Evolutionary conservation across 345 rosid genomes (phyloP), one percentile per base, ranked within the genome.

Genomic region (Sonneratia alba): DNA sequence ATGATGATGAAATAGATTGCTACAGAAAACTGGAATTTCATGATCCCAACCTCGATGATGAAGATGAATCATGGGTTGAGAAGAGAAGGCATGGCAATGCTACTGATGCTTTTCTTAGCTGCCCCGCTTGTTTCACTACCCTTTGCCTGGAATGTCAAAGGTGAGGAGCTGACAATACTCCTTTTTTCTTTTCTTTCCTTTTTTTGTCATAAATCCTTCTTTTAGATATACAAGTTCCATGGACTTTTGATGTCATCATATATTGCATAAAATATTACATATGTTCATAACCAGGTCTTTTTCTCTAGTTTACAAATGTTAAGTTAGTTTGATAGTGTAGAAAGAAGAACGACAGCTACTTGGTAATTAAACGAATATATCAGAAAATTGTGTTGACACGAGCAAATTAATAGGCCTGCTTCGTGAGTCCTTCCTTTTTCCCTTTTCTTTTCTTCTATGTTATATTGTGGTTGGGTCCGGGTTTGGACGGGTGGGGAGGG

Each of bases 81-180:
- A 85, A 80, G 77, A 73, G 77, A 70, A 83, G 89, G 74, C 78
- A 77, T 47, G 95, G 95, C 6, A 83, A 75, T 71, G 49, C 71
- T 32, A 86, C 97, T 62, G 97, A 91, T 73, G 91, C 97, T 67
- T 85, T 87, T 47, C 95, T 91, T 65, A 89, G 95, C 76, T 91
- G 97, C 71, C 95, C 97, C 12, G 95, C 87, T 76, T 91, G 97
- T 82, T 91, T 89, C 79, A 85, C 97, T 51, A 86, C 87, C 36
- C 87, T 91, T 48, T 91, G 90, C 83, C 85, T 87, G 13, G 89
- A 91, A 53, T 89, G 90, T 72, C 95, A 91, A 77, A 87, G 97
- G 97, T 91, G 72, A 66, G 76, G 64, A 18, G 63, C 2, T 53
- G 6, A 15, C 5, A 47, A 47, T 2, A 1, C 32, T 27, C 32